Evolutionary conservation across 1,284 basidiomycete species (phyloP), one percentile per base, ranked within the genome.

Genomic region (Phenoliferia sp.): DNA sequence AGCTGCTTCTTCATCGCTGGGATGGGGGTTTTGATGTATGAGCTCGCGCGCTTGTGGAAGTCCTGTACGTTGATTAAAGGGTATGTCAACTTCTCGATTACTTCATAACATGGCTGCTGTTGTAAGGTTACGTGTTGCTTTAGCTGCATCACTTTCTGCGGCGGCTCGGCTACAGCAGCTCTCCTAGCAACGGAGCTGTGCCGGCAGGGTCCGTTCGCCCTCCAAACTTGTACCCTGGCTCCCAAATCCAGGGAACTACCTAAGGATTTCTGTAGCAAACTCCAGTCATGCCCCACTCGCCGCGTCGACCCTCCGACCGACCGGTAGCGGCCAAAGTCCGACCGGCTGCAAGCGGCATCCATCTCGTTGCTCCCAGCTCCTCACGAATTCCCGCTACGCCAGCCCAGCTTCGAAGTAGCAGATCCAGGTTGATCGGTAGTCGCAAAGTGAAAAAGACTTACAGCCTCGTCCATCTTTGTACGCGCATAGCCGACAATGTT

Each of bases 401-500:
- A n/a, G n/a, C n/a, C n/a, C n/a, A n/a, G n/a, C n/a, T n/a, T n/a
- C n/a, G n/a, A n/a, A n/a, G n/a, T n/a, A n/a, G n/a, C n/a, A n/a
- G n/a, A n/a, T n/a, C n/a, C n/a, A n/a, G n/a, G n/a, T n/a, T n/a
- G n/a, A n/a, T n/a, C n/a, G n/a, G n/a, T n/a, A n/a, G n/a, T n/a
- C n/a, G n/a, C n/a, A n/a, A n/a, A n/a, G n/a, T n/a, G n/a, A n/a
- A n/a, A n/a, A n/a, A n/a, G n/a, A n/a, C 73, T 50, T 15, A 75
- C 73, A 63, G 84, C 84, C 59, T 84, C 80, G 80, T 90, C 88
- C 93, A 96, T 95, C 82, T 95, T 94, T 39, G 94, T 94, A 73
- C 94, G 87, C 33, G 94, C 94, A 79, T 97, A 97, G 58, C 94
- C 94, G 68, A 97, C 87, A 80, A 97, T 93, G 81, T 89, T 88